Evolutionary conservation across 805 yeast genomes (phyloP), one percentile per base, ranked within the genome.

Genomic region (Metschnikowia colocasiae): DNA sequence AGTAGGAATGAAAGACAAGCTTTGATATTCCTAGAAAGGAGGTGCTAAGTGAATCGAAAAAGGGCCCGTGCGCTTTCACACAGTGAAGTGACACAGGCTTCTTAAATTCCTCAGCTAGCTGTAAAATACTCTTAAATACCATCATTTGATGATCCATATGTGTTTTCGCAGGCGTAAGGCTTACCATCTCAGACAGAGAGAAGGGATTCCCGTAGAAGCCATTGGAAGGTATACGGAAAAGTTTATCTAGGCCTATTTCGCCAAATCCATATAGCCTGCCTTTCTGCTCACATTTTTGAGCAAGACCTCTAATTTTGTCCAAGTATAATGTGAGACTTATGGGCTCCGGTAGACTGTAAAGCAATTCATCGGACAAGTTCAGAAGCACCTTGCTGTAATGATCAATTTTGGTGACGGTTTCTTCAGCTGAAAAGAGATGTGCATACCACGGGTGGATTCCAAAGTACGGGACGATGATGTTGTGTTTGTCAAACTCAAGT

Each of bases 391-490:
- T 22, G 1, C 50, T 41, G 58, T 91, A 91, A 62, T 91, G 97
- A 2, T 51, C 59, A 15, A 34, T 16, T 54, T 82, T 83, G 29
- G 58, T 53, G 1, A 56, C 58, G 1, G 44, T 35, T 1, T 48
- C 55, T 2, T 51, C 43, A 6, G 64, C 56, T 2, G 77, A 67
- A 52, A 80, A 84, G 16, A 83, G 53, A 61, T 91, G 96, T 2
- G 82, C 66, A 58, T 79, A 91, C 98, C 98, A 92, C 0, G 99
- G 99, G 64, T 92, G 99, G 1, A 89, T 69, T 0, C 98, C 96
- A 58, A 79, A 78, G 33, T 78, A 76, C 0, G 84, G 78, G 7
- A 68, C 60, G 1, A 75, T 51, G 3, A 43, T 35, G 8, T 55
- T 48, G 19, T 46, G 26, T 16, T 40, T 36, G 36, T 49, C 53